Base-by-base conservation (phyloP, 345 rosid genomes). In the Populus alba region DNA sequence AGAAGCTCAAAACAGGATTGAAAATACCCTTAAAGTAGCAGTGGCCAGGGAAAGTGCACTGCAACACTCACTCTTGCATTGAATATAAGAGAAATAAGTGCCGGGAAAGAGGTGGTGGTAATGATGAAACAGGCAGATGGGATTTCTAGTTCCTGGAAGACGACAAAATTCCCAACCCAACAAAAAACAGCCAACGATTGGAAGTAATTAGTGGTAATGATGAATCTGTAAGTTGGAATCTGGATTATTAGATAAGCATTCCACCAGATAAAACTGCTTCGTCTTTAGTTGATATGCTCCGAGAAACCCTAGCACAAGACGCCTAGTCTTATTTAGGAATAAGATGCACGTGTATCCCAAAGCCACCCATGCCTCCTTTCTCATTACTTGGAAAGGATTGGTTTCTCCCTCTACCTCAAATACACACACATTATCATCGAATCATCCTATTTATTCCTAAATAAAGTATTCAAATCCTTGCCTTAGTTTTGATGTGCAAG, bases 231-330 rank as follows among this genome's bases (percentile, higher is more conserved):
- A 0, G 25, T 4, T 51, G 31, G 20, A 22, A 35, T 55, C 35
- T 22, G 18, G 31, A 62, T 74, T 51, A 62, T 37, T 9, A 43
- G 47, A 43, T 62, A 27, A 74, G 39, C 23, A 39, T 27, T 62
- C 63, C 77, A 74, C 77, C 77, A 63, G 70, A 74, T 74, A 62
- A 74, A 62, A 17, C 67, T 59, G 13, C 29, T 57, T n/a, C 29
- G 3, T 9, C 15, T 22, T 1, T n/a, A 57, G 10, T 57, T 9
- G 4, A 57, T 23, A 57, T 11, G 27, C 62, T 57, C 62, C 27
- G 15, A n/a, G 3, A 22, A 23, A 8, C 62, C 9, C 62, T n/a
- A 9, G 27, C 63, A 1, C 53, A 4, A 47, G 12, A 11, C 11
- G 51, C 51, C 51, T 15, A 3, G 0, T 47, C 18, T 47, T 47